Evolutionary conservation across 2,329 filamentous ascomycete species (phyloP), one percentile per base, ranked within the genome.

Genomic region (Parastagonospora avenae): DNA sequence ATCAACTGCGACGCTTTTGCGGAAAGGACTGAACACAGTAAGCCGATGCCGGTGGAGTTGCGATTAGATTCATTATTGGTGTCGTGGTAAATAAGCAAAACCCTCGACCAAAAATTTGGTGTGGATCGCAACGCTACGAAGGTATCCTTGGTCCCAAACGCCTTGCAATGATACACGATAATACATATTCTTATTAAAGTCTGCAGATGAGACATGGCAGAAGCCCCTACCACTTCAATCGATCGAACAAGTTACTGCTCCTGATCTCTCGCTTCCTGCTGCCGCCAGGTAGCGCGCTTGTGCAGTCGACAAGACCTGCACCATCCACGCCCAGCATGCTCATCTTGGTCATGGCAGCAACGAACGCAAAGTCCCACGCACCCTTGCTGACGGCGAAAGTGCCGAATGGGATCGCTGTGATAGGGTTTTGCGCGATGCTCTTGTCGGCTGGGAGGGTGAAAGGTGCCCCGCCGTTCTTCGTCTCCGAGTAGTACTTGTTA

Each of bases 261-360:
- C 50, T 70, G 35, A 72, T 55, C 39, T 73, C 69, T 16, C 70
- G 54, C 66, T 68, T 71, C 44, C 41, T 46, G 37, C 63, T 70
- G 1, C 66, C 68, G 0, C 63, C 64, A 12, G 68, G 69, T 12
- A 74, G 55, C 14, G 68, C 69, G 29, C 47, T 50, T 0, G 71
- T 71, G 50, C 72, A 74, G 48, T 74, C 72, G 8, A 67, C 52
- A 11, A 74, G 46, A 1, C 42, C 58, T 12, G 33, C 37, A 1
- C 28, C 37, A 7, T 56, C 35, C 9, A 72, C 70, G 30, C 72
- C 72, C 29, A 74, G 39, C 63, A 73, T 65, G 32, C 66, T 63
- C 70, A 74, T 68, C 60, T 70, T 73, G 15, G 47, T 48, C 68
- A 74, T 73, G 1, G 71, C 72, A 27, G 40, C 54, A 12, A 73